These are phyloP conservation scores for Diaporthe caulivora DNA, from an alignment of 2,329 filamentous ascomycete genomes.

Conservation along the genomic window DNA sequence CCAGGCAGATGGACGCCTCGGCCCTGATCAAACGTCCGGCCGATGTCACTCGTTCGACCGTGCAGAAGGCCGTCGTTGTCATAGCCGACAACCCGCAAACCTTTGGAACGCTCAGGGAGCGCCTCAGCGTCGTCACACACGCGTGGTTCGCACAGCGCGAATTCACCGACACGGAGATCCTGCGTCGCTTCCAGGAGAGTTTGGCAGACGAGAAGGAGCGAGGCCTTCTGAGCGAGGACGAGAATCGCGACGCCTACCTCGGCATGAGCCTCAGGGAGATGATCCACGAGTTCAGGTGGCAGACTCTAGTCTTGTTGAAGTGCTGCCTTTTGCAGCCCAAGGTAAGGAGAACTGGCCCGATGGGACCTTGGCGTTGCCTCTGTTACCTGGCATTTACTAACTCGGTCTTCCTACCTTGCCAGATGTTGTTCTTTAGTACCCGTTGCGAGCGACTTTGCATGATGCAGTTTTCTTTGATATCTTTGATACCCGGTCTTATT, in stretches of 20 bases:
- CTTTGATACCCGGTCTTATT: constrained; percentile 92
- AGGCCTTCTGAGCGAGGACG: constrained; percentile 71
- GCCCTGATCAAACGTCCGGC: constrained; percentile 81
- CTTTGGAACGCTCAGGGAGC: constrained; percentile 91
- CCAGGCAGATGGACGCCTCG: constrained; percentile 86
- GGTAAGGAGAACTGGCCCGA: constrained; percentile 60
- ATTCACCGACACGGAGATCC: constrained; percentile 91
- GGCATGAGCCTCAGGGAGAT: constrained; percentile 91
- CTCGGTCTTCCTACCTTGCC: background rate
- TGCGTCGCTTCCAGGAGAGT: constrained; percentile 91
- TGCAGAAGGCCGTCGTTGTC: constrained; percentile 97
- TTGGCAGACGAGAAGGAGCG: constrained; percentile 75
- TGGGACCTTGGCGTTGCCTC: too few species aligned
- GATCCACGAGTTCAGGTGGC: constrained; percentile 93
- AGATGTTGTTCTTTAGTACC: constrained; percentile 99
- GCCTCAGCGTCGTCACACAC: constrained; percentile 88
- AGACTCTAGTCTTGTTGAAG: constrained; percentile 94
- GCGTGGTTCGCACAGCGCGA: constrained; percentile 97
- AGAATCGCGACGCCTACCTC: constrained; percentile 87
- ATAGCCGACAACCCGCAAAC: constrained; percentile 91
- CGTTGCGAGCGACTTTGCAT: constrained; percentile 96
- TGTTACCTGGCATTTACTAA: background rate
- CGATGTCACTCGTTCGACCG: constrained; percentile 96
- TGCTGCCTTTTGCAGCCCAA: constrained; percentile 94
- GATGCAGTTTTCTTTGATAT: constrained; percentile 97